Conservation (phyloP, 345 rosid genomes). For the Psidium guajava region DNA sequence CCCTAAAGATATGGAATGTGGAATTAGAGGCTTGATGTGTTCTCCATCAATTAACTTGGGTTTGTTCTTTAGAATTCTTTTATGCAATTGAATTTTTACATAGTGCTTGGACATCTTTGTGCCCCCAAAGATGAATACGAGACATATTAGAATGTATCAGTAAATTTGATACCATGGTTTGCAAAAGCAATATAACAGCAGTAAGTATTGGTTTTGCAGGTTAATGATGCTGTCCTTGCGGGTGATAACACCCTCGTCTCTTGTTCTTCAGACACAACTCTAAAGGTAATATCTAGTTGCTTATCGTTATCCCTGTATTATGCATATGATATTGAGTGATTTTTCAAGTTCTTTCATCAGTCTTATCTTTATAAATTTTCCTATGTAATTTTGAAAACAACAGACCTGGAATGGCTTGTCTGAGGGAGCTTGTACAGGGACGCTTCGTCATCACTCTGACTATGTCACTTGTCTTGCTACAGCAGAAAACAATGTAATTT, state of each 20-base stretch:
- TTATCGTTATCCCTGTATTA: background rate
- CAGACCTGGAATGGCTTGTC: slow-evolving; percentile 91
- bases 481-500: slow-evolving; percentile 86
- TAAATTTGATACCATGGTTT: background rate
- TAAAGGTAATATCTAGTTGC: slow-evolving; percentile 51
- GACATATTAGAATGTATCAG: background rate
- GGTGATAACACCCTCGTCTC: slow-evolving; percentile 85
- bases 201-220: slow-evolving; percentile 35
- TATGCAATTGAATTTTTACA: background rate
- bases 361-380: background rate
- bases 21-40: background rate
- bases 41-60: background rate
- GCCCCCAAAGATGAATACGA: background rate
- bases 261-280: slow-evolving; percentile 90
- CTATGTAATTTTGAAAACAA: slow-evolving; percentile 2
- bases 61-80: background rate
- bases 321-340: background rate
- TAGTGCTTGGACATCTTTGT: background rate
- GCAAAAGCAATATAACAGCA: background rate
- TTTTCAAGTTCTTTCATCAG: background rate
- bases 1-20: too few species aligned
- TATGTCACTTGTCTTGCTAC: slow-evolving; percentile 93
- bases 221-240: slow-evolving; percentile 73
- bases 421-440: slow-evolving; percentile 72
- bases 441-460: slow-evolving; percentile 93